Conservation (phyloP, 371 early-diverging fungal species). For the Fennellomyces sp. region DNA sequence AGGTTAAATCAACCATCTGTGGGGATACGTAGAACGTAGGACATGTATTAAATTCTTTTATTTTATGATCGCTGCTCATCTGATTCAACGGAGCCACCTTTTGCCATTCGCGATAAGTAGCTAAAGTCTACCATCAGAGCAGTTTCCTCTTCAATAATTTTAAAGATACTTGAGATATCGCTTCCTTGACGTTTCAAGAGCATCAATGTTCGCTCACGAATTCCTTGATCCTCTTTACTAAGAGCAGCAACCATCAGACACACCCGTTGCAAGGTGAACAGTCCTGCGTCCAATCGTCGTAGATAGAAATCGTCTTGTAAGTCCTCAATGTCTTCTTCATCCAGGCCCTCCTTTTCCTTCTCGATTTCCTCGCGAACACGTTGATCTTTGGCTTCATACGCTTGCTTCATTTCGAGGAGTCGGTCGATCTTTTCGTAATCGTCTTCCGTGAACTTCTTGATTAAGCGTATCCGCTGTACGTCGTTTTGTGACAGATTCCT, state of each 20-base stretch:
- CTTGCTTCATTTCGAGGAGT: constrained; percentile 72
- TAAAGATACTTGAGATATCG: constrained; percentile 30
- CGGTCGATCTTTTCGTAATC: constrained; percentile 80
- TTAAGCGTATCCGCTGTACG: constrained; percentile 70
- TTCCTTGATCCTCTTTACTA: constrained; percentile 52
- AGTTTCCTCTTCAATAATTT: constrained; percentile 33
- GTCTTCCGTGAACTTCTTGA: constrained; percentile 84
- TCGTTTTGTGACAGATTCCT: constrained; percentile 57
- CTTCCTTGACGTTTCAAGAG: constrained; percentile 26
- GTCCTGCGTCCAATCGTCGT: constrained; percentile 75
- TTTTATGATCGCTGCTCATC: constrained; percentile 14
- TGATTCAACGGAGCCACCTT: constrained; percentile 15
- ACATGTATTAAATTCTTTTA: too few relatives aligned
- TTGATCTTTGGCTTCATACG: constrained; percentile 65
- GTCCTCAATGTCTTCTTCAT: constrained; percentile 55
- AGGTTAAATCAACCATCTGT: too few relatives aligned
- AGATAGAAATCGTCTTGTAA: constrained; percentile 63
- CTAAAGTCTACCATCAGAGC: constrained; percentile 33
- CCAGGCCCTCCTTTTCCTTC: constrained; percentile 51
- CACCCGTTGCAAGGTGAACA: constrained; percentile 83
- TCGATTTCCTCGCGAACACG: constrained; percentile 52
- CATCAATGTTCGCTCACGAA: constrained; percentile 27
- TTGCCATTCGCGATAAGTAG: constrained; percentile 26
- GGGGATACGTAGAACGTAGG: too few relatives aligned
- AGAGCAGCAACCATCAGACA: constrained; percentile 69